These are phyloP conservation scores for Brassica carinata DNA, from an alignment of 345 rosid genomes.

Conservation along the genomic window DNA sequence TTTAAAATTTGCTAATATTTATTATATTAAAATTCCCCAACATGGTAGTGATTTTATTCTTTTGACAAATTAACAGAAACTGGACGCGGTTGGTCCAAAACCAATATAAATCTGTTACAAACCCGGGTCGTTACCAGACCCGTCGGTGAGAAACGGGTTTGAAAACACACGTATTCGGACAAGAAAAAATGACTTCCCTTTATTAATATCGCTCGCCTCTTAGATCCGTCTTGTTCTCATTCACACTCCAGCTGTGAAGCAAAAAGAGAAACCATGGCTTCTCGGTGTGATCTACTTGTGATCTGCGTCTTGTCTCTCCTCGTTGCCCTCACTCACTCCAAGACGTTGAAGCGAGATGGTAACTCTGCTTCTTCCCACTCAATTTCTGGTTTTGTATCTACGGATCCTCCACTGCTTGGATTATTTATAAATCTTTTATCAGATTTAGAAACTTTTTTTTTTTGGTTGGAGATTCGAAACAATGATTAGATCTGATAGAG, in stretches of 20 bases:
- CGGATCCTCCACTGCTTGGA: constrained; percentile 10
- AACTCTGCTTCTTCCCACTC: too few species aligned
- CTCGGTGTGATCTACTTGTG: too few species aligned
- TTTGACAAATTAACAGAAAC: neutral
- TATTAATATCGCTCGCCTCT: neutral
- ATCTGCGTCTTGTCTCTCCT: too few species aligned
- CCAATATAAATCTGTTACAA: neutral
- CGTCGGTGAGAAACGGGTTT: constrained; percentile 37
- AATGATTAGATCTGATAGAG: constrained; percentile 33
- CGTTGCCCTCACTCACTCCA: too few species aligned
- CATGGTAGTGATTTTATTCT: neutral
- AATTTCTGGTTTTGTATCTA: too few species aligned
- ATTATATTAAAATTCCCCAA: too few species aligned
- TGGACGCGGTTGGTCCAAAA: neutral
- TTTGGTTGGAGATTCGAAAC: constrained; percentile 4
- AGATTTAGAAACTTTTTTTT: neutral
- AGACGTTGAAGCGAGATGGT: too few species aligned
- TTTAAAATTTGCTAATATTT: too few species aligned
- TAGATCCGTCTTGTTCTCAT: neutral
- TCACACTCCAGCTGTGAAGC: too few species aligned
- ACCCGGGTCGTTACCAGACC: constrained; percentile 23
- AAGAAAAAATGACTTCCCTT: too few species aligned
- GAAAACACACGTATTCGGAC: too few species aligned
- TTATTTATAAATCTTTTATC: neutral
- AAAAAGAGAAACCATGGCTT: too few species aligned